Conservation (phyloP, 495 filamentous ascomycete species). For the Aspergillus bertholletiae region DNA sequence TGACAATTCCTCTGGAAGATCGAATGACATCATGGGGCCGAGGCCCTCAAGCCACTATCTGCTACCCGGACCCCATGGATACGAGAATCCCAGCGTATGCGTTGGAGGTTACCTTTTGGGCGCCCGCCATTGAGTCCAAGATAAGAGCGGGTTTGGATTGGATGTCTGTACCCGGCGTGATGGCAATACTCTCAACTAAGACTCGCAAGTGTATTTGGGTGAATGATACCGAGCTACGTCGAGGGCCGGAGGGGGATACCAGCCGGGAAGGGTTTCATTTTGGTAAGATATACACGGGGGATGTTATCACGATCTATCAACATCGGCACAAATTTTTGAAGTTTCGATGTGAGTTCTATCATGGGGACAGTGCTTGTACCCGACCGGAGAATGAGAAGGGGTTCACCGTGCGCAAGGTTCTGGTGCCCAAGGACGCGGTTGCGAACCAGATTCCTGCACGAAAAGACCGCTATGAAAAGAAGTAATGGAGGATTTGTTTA, state of each 20-base stretch:
- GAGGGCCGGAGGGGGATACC: constrained; percentile 39
- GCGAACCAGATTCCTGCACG: constrained; percentile 27
- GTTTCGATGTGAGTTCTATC: constrained; percentile 51
- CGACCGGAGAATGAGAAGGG: constrained; percentile 42
- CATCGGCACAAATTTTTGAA: constrained; percentile 42
- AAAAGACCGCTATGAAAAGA: constrained; percentile 15
- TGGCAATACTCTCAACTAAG: constrained; percentile 69
- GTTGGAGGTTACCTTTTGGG: constrained; percentile 73
- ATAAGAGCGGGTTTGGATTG: constrained; percentile 57
- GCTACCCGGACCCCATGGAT: constrained; percentile 56
- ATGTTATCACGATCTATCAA: constrained; percentile 63
- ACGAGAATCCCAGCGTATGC: constrained; percentile 74
- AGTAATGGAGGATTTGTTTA: constrained; percentile 1
- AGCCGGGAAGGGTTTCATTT: constrained; percentile 52
- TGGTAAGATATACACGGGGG: constrained; percentile 67
- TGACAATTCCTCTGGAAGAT: constrained; percentile 60
- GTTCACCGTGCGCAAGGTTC: constrained; percentile 34
- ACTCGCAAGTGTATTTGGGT: constrained; percentile 66
- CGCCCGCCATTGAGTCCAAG: constrained; percentile 53
- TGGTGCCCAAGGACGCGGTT: constrained; percentile 25
- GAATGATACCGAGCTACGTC: constrained; percentile 59
- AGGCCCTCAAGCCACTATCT: constrained; percentile 53
- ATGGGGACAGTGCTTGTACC: constrained; percentile 44
- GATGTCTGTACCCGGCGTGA: constrained; percentile 46
- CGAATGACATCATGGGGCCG: constrained; percentile 76